These are phyloP conservation scores for Ophiostoma sp. DNA, from an alignment of 2,329 filamentous ascomycete species.

Conservation along the genomic window DNA sequence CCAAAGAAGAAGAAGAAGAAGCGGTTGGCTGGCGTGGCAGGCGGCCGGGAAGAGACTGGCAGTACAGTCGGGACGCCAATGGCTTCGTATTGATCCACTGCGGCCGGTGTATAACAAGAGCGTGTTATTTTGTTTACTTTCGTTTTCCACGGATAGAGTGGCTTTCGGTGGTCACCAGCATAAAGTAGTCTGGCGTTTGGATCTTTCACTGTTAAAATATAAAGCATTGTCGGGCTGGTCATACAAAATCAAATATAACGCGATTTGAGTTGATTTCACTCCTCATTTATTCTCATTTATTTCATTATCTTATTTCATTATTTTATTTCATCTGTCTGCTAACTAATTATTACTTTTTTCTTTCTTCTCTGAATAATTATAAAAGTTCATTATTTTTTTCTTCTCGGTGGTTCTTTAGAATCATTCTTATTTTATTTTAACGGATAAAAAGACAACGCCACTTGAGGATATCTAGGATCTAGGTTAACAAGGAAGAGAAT, in stretches of 20 bases:
- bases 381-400: neutral
- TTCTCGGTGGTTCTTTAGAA: neutral
- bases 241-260: neutral
- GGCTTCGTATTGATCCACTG: constrained; percentile 7
- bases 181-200: constrained; percentile 4
- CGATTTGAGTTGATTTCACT: neutral
- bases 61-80: constrained; percentile 61
- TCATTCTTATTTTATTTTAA: neutral
- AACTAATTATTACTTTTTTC: neutral
- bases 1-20: constrained; percentile 78
- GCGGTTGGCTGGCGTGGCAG: constrained; percentile 50
- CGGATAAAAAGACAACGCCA: neutral
- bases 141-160: neutral
- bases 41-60: constrained; percentile 55
- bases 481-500: neutral
- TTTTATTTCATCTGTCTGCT: neutral
- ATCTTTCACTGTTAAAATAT: neutral
- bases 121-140: neutral
- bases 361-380: neutral
- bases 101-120: neutral
- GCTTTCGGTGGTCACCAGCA: neutral
- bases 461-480: constrained; percentile 18
- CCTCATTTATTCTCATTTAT: neutral
- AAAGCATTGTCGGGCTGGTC: neutral
- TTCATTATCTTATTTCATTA: neutral